Evolutionary conservation across 2,329 filamentous ascomycete species (phyloP).

Genomic region (Parastagonospora nodorum): DNA sequence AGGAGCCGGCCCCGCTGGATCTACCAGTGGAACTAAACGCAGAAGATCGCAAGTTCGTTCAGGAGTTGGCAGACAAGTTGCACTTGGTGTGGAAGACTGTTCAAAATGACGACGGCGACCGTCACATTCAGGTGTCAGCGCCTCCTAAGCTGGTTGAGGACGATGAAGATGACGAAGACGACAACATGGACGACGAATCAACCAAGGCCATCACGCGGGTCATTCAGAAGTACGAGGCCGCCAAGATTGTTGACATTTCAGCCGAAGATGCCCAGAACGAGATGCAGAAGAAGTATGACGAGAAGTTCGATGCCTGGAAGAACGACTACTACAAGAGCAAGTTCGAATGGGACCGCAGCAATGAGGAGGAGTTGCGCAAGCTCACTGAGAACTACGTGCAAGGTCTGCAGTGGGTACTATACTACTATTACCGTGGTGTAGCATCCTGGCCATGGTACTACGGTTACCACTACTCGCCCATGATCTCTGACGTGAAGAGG

Average conservation of each 20-base stretch:
- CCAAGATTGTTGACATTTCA: constrained; percentile 79
- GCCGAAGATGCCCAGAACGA: constrained; percentile 77
- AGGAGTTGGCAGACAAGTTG: constrained; percentile 77
- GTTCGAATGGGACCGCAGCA: constrained; percentile 84
- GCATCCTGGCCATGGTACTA: constrained; percentile 99
- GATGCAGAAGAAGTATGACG: constrained; percentile 83
- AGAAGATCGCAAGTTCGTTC: constrained; percentile 88
- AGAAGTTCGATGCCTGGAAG: constrained; percentile 92
- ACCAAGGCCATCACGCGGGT: constrained; percentile 82
- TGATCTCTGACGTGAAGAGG: constrained; percentile 93
- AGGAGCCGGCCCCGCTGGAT: constrained; percentile 63
- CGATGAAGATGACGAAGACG: constrained; percentile 66
- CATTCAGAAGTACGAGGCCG: constrained; percentile 88
- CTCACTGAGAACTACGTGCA: constrained; percentile 97
- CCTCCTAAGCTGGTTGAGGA: constrained; percentile 57
- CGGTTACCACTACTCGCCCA: constrained; percentile 92
- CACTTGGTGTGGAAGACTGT: constrained; percentile 69
- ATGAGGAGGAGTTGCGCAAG: constrained; percentile 78
- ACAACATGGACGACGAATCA: constrained; percentile 79
- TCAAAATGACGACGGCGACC: constrained; percentile 67
- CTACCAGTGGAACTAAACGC: constrained; percentile 75
- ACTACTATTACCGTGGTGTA: constrained; percentile 96
- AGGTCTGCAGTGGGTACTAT: constrained; percentile 96
- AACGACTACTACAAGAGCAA: constrained; percentile 90
- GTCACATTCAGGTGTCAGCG: constrained; percentile 68